Evolutionary conservation across 306 rosid species (phyloP).

Genomic region (Dicorynia guianensis): DNA sequence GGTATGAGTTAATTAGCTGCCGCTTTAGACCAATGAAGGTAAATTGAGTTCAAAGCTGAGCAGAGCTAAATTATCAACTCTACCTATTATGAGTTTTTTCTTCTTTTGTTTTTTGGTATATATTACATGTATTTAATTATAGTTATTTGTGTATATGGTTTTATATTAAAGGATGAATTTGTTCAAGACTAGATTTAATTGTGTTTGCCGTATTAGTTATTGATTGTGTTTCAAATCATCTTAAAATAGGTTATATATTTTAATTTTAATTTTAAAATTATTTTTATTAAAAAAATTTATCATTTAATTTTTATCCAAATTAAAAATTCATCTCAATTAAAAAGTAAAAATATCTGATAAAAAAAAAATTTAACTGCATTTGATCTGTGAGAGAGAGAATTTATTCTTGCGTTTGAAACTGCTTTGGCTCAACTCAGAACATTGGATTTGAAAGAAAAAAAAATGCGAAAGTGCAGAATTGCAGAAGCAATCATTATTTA

Average conservation of each 20-base stretch:
- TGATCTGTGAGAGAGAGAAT: slow-evolving; percentile 43
- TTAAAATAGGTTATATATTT: slow-evolving; percentile 26
- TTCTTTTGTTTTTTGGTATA: slow-evolving; percentile 34
- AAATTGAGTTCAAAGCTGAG: slow-evolving; percentile 62
- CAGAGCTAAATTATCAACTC: slow-evolving; percentile 46
- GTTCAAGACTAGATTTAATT: slow-evolving; percentile 30
- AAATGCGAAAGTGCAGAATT: not conserved
- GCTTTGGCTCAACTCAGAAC: slow-evolving; percentile 33
- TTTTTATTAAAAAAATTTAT: too few relatives aligned
- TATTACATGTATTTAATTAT: slow-evolving; percentile 47
- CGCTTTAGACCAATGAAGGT: slow-evolving; percentile 56
- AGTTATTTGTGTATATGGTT: slow-evolving; percentile 45
- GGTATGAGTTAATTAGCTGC: slow-evolving; percentile 51
- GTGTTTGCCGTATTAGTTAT: slow-evolving; percentile 30
- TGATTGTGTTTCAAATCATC: slow-evolving; percentile 38
- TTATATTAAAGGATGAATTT: slow-evolving; percentile 40
- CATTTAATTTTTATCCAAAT: too few relatives aligned
- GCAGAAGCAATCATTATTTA: not conserved
- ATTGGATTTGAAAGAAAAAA: not conserved
- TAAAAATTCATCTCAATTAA: too few relatives aligned
- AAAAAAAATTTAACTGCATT: slow-evolving; percentile 22
- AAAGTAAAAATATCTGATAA: too few relatives aligned
- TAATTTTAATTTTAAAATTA: too few relatives aligned
- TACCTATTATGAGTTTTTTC: not conserved
- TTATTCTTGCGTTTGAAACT: slow-evolving; percentile 32